Conservation (phyloP, 2,329 filamentous ascomycete genomes). For the Aspergillus sp. region DNA sequence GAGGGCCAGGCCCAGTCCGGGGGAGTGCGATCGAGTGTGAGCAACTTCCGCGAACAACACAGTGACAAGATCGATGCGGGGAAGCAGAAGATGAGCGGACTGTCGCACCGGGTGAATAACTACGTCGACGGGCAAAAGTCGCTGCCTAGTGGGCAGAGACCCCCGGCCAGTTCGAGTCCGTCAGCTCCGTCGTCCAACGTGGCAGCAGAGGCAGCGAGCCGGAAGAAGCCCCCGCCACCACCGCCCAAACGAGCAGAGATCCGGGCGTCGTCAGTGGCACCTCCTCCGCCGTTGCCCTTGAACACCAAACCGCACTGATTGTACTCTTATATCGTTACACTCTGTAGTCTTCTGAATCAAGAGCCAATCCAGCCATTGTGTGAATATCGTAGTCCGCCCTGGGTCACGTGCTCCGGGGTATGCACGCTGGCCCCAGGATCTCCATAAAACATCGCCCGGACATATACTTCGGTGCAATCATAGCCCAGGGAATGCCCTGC, state of each 20-base stretch:
- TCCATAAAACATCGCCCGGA: no score
- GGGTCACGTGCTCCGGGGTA: no score
- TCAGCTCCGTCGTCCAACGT: slow-evolving; percentile 14
- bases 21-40: slow-evolving; percentile 2
- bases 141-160: slow-evolving; percentile 12
- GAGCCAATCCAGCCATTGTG: no score
- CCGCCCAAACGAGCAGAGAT: slow-evolving; percentile 50
- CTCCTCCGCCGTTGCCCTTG: slow-evolving; percentile 50
- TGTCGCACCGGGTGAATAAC: slow-evolving; percentile 43
- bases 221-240: slow-evolving; percentile 48
- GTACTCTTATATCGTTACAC: not conserved
- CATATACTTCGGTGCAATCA: no score
- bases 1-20: not conserved
- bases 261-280: slow-evolving; percentile 23
- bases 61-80: slow-evolving; percentile 59
- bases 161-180: slow-evolving; percentile 1
- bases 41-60: slow-evolving; percentile 60
- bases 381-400: no score
- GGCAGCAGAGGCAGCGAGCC: slow-evolving; percentile 25
- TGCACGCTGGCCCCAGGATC: no score
- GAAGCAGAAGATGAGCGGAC: slow-evolving; percentile 33
- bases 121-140: slow-evolving; percentile 36
- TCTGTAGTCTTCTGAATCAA: not conserved
- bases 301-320: slow-evolving; percentile 47
- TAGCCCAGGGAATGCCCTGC: no score